These are phyloP conservation scores for Immersiporthe knoxdaviesiana DNA, from an alignment of 2,329 filamentous ascomycete species.

Conservation along the genomic window DNA sequence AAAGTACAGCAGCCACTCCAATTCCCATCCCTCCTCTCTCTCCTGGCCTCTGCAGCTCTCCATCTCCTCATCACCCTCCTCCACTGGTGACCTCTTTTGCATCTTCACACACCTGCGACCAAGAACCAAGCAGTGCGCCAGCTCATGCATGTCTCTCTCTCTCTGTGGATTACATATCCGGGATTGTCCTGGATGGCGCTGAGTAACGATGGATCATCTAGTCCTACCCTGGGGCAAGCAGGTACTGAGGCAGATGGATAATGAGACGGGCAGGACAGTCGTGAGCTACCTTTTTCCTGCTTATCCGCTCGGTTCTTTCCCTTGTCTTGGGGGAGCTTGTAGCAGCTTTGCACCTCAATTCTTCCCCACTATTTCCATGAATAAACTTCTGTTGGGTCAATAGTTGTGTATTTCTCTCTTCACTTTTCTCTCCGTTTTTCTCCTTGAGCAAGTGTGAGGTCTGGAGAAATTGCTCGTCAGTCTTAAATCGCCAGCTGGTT, in stretches of 20 bases:
- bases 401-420: neutral
- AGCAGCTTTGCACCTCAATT: neutral
- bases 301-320: neutral
- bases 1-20: neutral
- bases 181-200: neutral
- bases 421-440: neutral
- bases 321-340: neutral
- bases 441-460: neutral
- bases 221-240: neutral
- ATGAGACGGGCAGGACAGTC: neutral
- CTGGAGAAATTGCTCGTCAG: neutral
- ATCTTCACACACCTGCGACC: neutral
- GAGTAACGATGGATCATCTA: neutral
- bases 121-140: neutral
- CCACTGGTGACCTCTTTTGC: neutral
- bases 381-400: neutral
- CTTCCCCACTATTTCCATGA: neutral
- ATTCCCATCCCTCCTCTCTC: neutral
- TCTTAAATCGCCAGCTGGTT: neutral
- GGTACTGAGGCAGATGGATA: constrained; percentile 4
- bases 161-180: neutral
- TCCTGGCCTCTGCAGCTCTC: neutral
- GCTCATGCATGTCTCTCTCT: neutral
- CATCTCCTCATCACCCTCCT: neutral
- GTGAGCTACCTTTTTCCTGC: constrained; percentile 7